These are phyloP conservation scores for Mycena sanguinolenta DNA, from an alignment of 768 basidiomycete genomes.

Conservation along the genomic window DNA sequence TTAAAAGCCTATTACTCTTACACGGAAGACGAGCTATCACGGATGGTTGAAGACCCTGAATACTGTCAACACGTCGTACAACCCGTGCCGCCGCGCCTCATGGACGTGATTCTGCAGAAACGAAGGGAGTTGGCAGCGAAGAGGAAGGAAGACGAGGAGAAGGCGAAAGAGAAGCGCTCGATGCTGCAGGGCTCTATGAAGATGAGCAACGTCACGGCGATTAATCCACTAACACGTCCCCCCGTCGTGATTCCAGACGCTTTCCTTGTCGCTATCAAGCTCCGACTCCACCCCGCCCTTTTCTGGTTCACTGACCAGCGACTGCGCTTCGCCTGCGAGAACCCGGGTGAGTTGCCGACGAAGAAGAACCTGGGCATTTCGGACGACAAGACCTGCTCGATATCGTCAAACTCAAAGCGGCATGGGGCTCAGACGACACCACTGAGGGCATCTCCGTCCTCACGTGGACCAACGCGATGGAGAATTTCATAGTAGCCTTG, in stretches of 20 bases:
- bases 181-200: background rate
- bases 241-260: too few relatives aligned
- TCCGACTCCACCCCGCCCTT: background rate
- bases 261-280: background rate
- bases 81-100: background rate
- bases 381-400: background rate
- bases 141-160: too few relatives aligned
- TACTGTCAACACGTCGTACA: background rate
- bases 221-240: background rate
- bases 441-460: background rate
- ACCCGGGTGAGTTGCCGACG: background rate
- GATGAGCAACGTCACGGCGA: background rate
- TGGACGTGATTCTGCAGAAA: background rate
- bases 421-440: slow-evolving; percentile 7
- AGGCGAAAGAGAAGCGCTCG: background rate
- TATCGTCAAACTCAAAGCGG: background rate
- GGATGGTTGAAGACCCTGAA: background rate
- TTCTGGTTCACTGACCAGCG: slow-evolving; percentile 18
- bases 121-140: background rate
- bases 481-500: background rate
- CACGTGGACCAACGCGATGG: background rate
- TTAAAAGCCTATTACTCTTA: background rate
- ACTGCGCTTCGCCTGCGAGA: background rate
- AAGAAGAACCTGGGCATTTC: background rate
- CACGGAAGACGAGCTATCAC: background rate